Base-by-base conservation (phyloP, 495 filamentous ascomycete species). In the Pyrenula massariospora region DNA sequence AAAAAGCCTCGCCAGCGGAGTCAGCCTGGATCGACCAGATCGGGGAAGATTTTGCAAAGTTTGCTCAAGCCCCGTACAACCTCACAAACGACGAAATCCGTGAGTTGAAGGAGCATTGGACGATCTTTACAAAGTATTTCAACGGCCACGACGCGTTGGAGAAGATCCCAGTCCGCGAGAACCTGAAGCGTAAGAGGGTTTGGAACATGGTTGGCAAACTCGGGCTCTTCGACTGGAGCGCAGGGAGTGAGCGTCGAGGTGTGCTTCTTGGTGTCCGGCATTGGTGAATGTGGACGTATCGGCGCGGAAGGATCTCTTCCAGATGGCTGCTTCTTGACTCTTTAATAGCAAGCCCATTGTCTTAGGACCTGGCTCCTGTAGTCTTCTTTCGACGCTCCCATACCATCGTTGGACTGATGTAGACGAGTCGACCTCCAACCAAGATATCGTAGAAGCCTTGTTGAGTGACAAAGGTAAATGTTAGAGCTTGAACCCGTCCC, bases 131-230 rank as follows among this genome's bases (percentile, higher is more conserved):
- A 61, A 87, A 86, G 66, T 94, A 96, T 68, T 88, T 96, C 59
- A 91, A 97, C 69, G 93, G 93, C 1, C 75, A 77, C 50, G 83
- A 88, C 66, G 89, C 92, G 3, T 70, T 98, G 47, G 93, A 98
- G 73, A 86, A 91, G 66, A 87, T 97, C 63, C 77, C 83, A 0
- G 77, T 90, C 11, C 76, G 83, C 36, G 91, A 97, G 72, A 84
- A 83, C 10, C 75, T 95, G 71, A 94, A 91, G 73, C 75, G 91
- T 50, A 94, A 91, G 71, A 80, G 84, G 58, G 84, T 88, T 12
- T 87, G 84, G 79, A 80, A 77, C 58, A 68, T 92, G n/a, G 68
- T 77, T 8, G 68, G 61, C 56, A 72, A 73, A 1, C 48, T 74
- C 22, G 73, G 73, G 12, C 51, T 71, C 15, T 57, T 63, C 24